Evolutionary conservation across 1,284 basidiomycete genomes (phyloP), one percentile per base, ranked within the genome.

Genomic region (Trichosporon coremiiforme): DNA sequence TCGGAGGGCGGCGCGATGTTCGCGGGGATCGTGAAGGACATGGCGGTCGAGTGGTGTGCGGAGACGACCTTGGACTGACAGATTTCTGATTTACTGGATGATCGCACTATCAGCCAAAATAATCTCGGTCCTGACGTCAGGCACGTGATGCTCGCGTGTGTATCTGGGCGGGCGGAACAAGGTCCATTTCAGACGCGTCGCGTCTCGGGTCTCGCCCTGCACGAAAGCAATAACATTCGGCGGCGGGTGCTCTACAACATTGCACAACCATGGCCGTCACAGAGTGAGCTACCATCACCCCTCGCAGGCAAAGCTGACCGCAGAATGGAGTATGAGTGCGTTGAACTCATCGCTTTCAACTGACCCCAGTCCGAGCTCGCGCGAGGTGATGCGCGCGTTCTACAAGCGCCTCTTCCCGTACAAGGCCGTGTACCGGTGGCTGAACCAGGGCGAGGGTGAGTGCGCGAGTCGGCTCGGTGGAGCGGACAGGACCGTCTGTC

Each of bases 331-430:
- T 72, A 72, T 62, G 71, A 72, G 71, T 72, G 25, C 22, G 71
- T 66, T 15, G 36, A 53, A 20, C 38, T 33, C 20, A 6, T 8
- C 20, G 31, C 45, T 12, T 1, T n/a, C 6, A 2, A 41, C 72
- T 71, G 31, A 69, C 68, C 45, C 38, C 69, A 83, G 82, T 75
- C 83, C 86, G n/a, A 82, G 82, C 65, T 86, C 87, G 60, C 87
- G 87, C 0, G 85, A 87, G 77, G 87, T 88, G 66, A 95, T 98
- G 92, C 86, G 91, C 64, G 88, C 90, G 4, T 99, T 95, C 84
- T 99, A 99, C 85, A 88, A 90, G 47, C 89, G 94, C 36, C 86
- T 99, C 0, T 97, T 97, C 79, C 96, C 96, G 0, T 99, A 94
- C 87, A 93, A 94, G 81, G 91, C 93, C 4, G 88, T 98, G 76